Base-by-base conservation (phyloP, 352 stramenopile species). In the Phytophthora hybrid region DNA sequence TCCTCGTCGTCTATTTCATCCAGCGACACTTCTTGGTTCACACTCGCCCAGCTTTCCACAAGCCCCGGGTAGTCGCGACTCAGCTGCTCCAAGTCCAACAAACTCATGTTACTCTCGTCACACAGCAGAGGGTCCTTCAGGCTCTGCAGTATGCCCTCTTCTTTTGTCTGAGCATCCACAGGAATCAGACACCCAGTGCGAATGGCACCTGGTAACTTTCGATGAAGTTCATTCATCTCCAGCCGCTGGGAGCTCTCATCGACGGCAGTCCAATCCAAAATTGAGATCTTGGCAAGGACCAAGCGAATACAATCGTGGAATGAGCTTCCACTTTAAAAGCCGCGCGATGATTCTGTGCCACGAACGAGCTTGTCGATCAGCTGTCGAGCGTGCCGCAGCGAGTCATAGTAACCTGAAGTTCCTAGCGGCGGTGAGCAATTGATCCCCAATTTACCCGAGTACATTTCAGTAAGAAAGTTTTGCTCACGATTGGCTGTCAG, bases 221-320 rank as follows among this genome's bases (percentile, higher is more conserved):
- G 52, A 53, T 69, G 47, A 9, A 83, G 57, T 0, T 83, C 71
- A 8, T 76, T 78, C 61, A 78, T 76, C 44, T 83, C 49, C 11
- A 83, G 32, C 54, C 56, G 74, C 7, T 84, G 62, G 3, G 80
- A 77, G 31, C 73, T 92, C 34, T 89, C 82, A 16, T 93, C 83
- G 14, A 93, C 67, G 16, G 80, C 80, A 41, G 88, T 95, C 86
- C 88, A 95, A 63, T 93, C 88, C 46, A 95, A 56, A 29, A 93
- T 90, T 16, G 83, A 85, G 4, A 95, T 90, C 69, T 95, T 95
- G 4, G 88, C 82, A 11, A 95, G 53, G 19, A 93, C 72, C 44
- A 93, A 76, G 2, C 84, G 82, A 58, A 95, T 77, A 60, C 85
- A 95, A 51, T 95, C 84, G 21, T 90, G 73, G 59, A 93, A 93